Base-by-base conservation (phyloP, 2,329 filamentous ascomycete species). In the Colletotrichum salicis region DNA sequence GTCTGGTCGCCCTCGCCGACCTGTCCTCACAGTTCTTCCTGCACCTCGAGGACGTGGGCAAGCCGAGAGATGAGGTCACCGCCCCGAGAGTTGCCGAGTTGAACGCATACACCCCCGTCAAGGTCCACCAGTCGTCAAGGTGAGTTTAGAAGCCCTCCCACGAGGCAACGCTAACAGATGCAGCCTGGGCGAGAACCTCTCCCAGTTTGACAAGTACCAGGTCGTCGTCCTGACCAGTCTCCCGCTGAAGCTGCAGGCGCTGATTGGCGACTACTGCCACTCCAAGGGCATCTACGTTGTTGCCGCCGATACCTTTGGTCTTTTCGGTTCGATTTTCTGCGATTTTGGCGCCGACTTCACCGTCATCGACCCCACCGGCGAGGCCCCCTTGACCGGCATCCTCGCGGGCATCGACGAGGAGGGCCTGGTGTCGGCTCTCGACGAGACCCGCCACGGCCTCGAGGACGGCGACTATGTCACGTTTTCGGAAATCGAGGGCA, bases 1-100 rank as follows among this genome's bases (percentile, higher is more conserved):
- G 92, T 59, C 94, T 94, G 54, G 93, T 94, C 65, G 88, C 91
- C 76, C 93, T 98, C 76, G 89, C 94, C 77, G 96, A 99, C 80
- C 91, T 99, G 41, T 98, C 96, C 52, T 94, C 96, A 55, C 96
- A 99, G 83, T 99, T 99, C 88, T 99, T 99, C 88, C 90, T 99
- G 27, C 94, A 91, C 69, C 88, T 91, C 22, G 90, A 92, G 78
- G 96, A 99, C 80, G 92, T 98, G 65, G 96, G 96, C 78, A 97
- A 97, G 86, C 93, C 95, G 5, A 92, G 96, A 80, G 96, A 96
- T 75, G 87, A 91, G 76, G 93, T 94, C 66, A 97, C 96, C 1
- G 94, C 93, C 1, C 96, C 96, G 10, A 92, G 94, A 63, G 93
- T 99, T 33, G 94, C 95, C 54, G 96, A 99, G 83, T 89, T 99